Evolutionary conservation across 1,139 yeast species (phyloP).

Genomic region (Suhomyces taliae): DNA sequence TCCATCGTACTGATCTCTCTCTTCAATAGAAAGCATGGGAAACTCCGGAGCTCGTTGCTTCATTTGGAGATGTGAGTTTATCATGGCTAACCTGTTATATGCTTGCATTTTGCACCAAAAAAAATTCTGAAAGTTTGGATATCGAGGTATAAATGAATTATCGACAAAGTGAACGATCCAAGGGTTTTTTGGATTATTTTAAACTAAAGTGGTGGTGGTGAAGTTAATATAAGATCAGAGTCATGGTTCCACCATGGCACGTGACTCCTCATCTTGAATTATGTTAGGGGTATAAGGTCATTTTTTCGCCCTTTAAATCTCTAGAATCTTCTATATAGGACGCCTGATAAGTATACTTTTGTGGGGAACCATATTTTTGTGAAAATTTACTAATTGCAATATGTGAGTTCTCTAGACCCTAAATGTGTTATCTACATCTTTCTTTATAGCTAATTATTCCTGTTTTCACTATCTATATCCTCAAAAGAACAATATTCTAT

Average conservation of each 20-base stretch:
- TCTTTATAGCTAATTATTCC: no score
- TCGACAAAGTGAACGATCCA: no score
- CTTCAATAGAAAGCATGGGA: conserved; percentile 18
- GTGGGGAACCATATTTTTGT: no score
- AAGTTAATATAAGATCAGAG: neutral
- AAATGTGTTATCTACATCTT: no score
- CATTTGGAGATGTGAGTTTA: conserved; percentile 19
- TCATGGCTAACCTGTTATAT: conserved; percentile 19
- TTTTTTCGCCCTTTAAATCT: no score
- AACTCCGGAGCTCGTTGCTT: conserved; percentile 16
- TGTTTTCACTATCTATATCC: no score
- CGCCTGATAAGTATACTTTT: no score
- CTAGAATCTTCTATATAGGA: no score
- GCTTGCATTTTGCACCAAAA: neutral
- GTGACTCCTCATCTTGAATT: conserved; percentile 6
- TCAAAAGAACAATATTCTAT: no score
- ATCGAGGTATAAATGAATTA: neutral
- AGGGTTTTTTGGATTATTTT: neutral
- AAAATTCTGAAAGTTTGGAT: neutral
- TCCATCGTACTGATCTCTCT: conserved; percentile 16
- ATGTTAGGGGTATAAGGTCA: no score
- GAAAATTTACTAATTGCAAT: no score
- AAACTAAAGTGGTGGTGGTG: neutral
- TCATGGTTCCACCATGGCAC: conserved; percentile 13
- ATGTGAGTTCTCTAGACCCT: no score